Evolutionary conservation across 352 stramenopile species (phyloP), one percentile per base, ranked within the genome.

Genomic region (Globisporangium rhizosaccharum): DNA sequence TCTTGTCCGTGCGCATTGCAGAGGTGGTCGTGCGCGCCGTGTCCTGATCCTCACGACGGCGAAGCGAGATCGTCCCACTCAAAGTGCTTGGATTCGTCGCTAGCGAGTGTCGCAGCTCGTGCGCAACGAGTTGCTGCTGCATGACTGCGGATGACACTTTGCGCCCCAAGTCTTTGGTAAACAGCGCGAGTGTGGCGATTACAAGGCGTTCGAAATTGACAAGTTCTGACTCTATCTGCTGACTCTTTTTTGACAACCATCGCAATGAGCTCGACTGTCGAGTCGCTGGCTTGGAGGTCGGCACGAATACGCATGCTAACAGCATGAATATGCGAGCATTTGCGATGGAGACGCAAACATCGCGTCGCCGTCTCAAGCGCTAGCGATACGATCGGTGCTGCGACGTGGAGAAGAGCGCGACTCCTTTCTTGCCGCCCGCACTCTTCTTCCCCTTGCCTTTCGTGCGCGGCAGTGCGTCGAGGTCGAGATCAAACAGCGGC

Each of bases 301-400:
- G n/a, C n/a, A n/a, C n/a, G n/a, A n/a, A n/a, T n/a, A n/a, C n/a
- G n/a, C n/a, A n/a, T n/a, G n/a, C n/a, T 36, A 7, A 36, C 30
- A 36, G 30, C 30, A 36, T 36, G 30, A 37, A 37, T 7, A 37
- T 37, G 42, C 17, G 15, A 15, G 18, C 18, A 20, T 49, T 10
- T 11, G 44, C n/a, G 44, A 26, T 37, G 33, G 7, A 9, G 33
- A 37, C 5, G 33, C 33, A 37, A 37, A 37, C 33, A 37, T 10
- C 33, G 7, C 9, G 33, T 5, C 33, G 33, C 7, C 9, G 9
- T 9, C 33, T 9, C 33, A 1, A 37, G 33, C 33, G 12, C 49
- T 65, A 91, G 59, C 82, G 82, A 54, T 92, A 92, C 37, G 82
- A 92, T 11, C 82, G 77, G 33, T 80, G 77, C 62, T 92, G 82